Percentiles rank a stretch among this genome's conserved stretches.
These are phyloP conservation scores for Ogataea zsoltii DNA, from an alignment of 805 yeast genomes.

Conservation along the genomic window DNA sequence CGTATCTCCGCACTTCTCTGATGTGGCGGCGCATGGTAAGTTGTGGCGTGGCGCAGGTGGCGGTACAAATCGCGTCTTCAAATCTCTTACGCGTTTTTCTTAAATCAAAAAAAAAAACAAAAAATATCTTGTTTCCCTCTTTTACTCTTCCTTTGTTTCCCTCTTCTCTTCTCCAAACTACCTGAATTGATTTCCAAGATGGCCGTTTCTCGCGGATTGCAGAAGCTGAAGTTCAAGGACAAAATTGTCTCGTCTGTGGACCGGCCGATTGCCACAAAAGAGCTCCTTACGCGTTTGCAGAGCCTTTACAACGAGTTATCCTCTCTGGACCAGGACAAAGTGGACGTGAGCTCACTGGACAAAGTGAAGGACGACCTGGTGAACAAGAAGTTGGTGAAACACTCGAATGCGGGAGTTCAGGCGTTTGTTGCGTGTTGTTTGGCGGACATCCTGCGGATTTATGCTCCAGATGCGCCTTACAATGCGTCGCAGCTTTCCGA, in stretches of 20 bases:
- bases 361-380: conserved; percentile 51
- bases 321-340: conserved; percentile 58
- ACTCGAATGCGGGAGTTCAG: conserved; percentile 67
- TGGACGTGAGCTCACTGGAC: conserved; percentile 47
- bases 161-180: background rate
- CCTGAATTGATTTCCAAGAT: conserved; percentile 3
- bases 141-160: conserved; percentile 1
- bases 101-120: too few relatives aligned
- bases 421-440: conserved; percentile 71
- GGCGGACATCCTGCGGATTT: conserved; percentile 71
- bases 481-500: conserved; percentile 60
- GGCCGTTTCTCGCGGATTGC: conserved; percentile 21
- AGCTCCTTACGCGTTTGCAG: conserved; percentile 56
- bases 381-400: conserved; percentile 57
- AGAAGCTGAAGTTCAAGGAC: conserved; percentile 17
- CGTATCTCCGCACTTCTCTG: too few relatives aligned
- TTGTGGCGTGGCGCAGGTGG: too few relatives aligned
- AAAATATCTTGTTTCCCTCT: conserved; percentile 8
- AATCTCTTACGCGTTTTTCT: conserved; percentile 11
- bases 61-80: too few relatives aligned
- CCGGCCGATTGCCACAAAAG: conserved; percentile 61
- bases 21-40: too few relatives aligned
- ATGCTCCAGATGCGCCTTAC: conserved; percentile 91
- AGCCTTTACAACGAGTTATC: conserved; percentile 64
- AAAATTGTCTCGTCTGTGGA: conserved; percentile 55